A percentile compares a stretch with the other conserved stretches of the same genome.
phyloP scores from a whole-genome alignment of 129 eudicot genomes.

The Solidago caesia region DNA sequence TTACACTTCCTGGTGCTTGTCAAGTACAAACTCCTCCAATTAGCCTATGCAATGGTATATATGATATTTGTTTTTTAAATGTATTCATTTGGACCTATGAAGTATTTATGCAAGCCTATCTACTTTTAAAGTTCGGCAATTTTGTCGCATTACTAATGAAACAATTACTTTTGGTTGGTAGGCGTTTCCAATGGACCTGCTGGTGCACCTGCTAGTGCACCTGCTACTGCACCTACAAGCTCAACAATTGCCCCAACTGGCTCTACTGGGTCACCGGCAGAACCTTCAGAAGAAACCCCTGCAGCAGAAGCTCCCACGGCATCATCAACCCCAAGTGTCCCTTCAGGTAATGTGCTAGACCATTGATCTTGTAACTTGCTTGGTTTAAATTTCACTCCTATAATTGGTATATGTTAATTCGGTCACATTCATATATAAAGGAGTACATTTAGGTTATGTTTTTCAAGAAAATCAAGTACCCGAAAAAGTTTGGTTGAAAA shows the following conservation, averaged over 20 bases:
- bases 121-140: not conserved
- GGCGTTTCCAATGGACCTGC: not conserved
- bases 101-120: not conserved
- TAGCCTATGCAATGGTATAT: constrained; percentile 53
- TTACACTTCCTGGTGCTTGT: constrained; percentile 60
- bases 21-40: constrained; percentile 63
- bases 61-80: not conserved
- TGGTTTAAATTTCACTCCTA: not conserved
- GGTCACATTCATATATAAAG: not conserved
- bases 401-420: not conserved
- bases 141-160: not conserved
- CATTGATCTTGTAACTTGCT: not conserved
- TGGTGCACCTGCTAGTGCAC: constrained; percentile 30
- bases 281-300: constrained; percentile 32
- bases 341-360: constrained; percentile 30
- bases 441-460: not conserved
- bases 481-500: not conserved
- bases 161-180: not conserved
- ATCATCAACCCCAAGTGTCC: constrained; percentile 22
- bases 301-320: constrained; percentile 27
- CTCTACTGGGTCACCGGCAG: constrained; percentile 9
- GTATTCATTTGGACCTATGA: not conserved
- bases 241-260: constrained; percentile 30
- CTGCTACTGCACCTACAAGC: constrained; percentile 34
- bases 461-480: not conserved